Conservation (phyloP, 495 filamentous ascomycete genomes). For the Choiromyces venosus region DNA sequence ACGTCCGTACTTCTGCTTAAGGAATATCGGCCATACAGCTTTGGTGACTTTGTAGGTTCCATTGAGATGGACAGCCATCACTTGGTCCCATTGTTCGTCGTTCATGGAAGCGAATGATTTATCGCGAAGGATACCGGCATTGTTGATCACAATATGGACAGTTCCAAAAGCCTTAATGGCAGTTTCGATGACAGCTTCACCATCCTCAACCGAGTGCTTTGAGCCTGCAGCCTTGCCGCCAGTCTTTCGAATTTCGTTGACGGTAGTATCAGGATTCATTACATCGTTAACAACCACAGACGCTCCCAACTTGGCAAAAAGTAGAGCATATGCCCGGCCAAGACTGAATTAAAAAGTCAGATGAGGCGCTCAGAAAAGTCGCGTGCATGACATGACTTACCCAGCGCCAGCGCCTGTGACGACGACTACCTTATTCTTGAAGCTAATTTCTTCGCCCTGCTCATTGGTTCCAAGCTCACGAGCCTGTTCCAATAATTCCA, state of each 20-base stretch:
- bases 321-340: slow-evolving; percentile 84
- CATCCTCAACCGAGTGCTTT: slow-evolving; percentile 92
- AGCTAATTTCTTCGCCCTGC: slow-evolving; percentile 71
- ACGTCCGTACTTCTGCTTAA: slow-evolving; percentile 98
- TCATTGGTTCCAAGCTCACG: slow-evolving; percentile 68
- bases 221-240: slow-evolving; percentile 89
- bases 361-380: slow-evolving; percentile 1
- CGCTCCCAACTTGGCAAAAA: slow-evolving; percentile 85
- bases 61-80: slow-evolving; percentile 84
- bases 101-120: slow-evolving; percentile 98
- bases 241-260: slow-evolving; percentile 81
- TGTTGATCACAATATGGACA: slow-evolving; percentile 92
- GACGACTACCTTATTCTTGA: slow-evolving; percentile 84
- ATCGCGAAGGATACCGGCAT: slow-evolving; percentile 93
- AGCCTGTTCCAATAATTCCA: slow-evolving; percentile 79
- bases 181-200: slow-evolving; percentile 82
- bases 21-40: slow-evolving; percentile 94
- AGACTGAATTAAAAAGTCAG: slow-evolving; percentile 53
- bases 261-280: slow-evolving; percentile 83
- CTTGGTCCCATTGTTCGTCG: slow-evolving; percentile 86
- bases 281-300: slow-evolving; percentile 93
- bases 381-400: slow-evolving; percentile 44
- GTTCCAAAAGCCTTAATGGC: slow-evolving; percentile 93
- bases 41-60: slow-evolving; percentile 97
- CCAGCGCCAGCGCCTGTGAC: slow-evolving; percentile 89